Evolutionary conservation across 177 flowering plant species (phyloP).

Genomic region (Vitis hybrid): DNA sequence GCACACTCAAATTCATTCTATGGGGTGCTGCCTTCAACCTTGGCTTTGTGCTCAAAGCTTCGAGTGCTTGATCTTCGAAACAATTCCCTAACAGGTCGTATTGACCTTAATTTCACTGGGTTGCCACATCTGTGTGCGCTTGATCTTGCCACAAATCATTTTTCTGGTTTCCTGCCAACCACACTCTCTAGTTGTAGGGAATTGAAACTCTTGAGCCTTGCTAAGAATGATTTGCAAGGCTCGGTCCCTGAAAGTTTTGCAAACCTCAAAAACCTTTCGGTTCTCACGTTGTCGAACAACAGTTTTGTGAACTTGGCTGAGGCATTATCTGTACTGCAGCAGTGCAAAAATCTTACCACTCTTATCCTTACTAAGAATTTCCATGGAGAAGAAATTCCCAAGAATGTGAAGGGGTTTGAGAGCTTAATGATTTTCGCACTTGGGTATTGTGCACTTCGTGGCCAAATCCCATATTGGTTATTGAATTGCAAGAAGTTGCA

Average conservation of each 20-base stretch:
- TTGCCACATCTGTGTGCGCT: constrained; percentile 52
- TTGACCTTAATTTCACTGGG: constrained; percentile 54
- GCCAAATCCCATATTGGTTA: constrained; percentile 74
- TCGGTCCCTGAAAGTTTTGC: constrained; percentile 45
- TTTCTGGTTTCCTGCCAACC: constrained; percentile 54
- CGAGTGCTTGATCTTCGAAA: constrained; percentile 65
- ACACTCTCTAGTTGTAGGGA: constrained; percentile 50
- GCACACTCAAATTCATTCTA: constrained; percentile 73
- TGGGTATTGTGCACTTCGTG: constrained; percentile 69
- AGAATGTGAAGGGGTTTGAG: constrained; percentile 44
- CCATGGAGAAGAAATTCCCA: constrained; percentile 62
- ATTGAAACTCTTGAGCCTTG: constrained; percentile 61
- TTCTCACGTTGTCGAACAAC: constrained; percentile 76
- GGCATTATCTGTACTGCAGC: constrained; percentile 51
- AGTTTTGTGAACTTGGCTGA: constrained; percentile 51
- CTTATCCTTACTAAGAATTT: constrained; percentile 74
- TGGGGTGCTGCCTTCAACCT: constrained; percentile 58
- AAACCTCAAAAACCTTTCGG: constrained; percentile 49
- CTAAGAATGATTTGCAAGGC: constrained; percentile 54
- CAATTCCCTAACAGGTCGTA: constrained; percentile 58
- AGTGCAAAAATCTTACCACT: constrained; percentile 63
- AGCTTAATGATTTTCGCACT: constrained; percentile 55
- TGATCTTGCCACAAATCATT: constrained; percentile 72
- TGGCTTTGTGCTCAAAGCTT: constrained; percentile 52
- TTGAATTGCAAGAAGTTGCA: constrained; percentile 44